Evolutionary conservation across 2,329 filamentous ascomycete genomes (phyloP), one percentile per base, ranked within the genome.

Genomic region (Colletotrichum sp.): DNA sequence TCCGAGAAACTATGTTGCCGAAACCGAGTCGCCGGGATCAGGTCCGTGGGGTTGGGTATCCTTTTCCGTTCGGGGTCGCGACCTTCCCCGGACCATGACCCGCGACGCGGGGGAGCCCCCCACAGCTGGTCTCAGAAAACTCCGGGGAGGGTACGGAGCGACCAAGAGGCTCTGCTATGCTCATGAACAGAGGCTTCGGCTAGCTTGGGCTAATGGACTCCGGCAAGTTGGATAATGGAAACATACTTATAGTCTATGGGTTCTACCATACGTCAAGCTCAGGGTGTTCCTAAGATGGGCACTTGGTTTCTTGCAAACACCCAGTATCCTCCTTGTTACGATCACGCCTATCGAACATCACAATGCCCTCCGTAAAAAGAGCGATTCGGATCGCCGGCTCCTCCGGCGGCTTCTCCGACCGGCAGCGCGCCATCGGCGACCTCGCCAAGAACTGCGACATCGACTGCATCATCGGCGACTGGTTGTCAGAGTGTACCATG

Each of bases 361-460:
- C n/a, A 3, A 81, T 80, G 80, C 77, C 79, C 28, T 77, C 79
- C 10, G 65, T 75, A 58, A 84, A 83, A 75, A 80, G 83, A 75
- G 81, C 85, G 9, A 84, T 87, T 76, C 84, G 84, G 75, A 85
- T 87, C 76, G 85, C 84, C 71, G 85, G 58, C 30, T 61, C 58
- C 16, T 61, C 58, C 18, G 58, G 86, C 32, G 85, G 85, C 34
- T 87, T 87, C 80, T 85, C 84, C 25, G 86, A 87, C 78, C 82
- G 86, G 43, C 84, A 86, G 74, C 82, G 84, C 25, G 85, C 85
- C 71, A 86, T 86, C 70, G 78, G 81, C 32, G 83, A 84, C 36
- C 81, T 87, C n/a, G 85, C 86, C 48, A 83, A 83, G 76, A 79
- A 85, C 80, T 78, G 82, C 77, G 81, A 82, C 25, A 79, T 83